phyloP scores from a whole-genome alignment of 768 basidiomycete genomes.

The Kwoniella sp. region DNA sequence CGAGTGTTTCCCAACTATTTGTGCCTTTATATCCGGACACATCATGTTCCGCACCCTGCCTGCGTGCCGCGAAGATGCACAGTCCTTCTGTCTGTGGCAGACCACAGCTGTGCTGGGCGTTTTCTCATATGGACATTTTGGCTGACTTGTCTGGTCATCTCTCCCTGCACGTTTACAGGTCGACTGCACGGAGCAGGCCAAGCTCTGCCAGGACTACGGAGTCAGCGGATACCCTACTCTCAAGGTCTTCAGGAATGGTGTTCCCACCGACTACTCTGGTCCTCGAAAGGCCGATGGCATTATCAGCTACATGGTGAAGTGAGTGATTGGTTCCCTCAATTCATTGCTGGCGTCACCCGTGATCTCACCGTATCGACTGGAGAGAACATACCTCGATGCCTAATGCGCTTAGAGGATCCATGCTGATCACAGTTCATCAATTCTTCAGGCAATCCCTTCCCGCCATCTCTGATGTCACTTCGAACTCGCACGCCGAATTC shows the following conservation, averaged over 20 bases:
- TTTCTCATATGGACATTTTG: too few relatives aligned
- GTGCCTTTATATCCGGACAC: too few relatives aligned
- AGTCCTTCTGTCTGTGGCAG: too few relatives aligned
- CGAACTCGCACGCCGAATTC: conserved; percentile 79
- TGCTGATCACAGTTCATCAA: conserved; percentile 18
- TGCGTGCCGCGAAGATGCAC: too few relatives aligned
- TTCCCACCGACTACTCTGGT: conserved; percentile 76
- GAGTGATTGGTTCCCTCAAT: conserved; percentile 45
- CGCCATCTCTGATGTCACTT: conserved; percentile 80
- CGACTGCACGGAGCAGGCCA: conserved; percentile 91
- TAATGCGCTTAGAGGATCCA: neutral
- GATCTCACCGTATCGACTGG: neutral
- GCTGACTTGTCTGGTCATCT: too few relatives aligned
- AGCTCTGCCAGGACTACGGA: conserved; percentile 83
- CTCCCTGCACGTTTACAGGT: conserved; percentile 58
- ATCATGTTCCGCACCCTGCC: too few relatives aligned
- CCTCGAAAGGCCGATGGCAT: conserved; percentile 95
- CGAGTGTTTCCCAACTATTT: neutral
- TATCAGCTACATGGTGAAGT: conserved; percentile 95
- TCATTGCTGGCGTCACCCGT: neutral
- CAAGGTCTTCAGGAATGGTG: conserved; percentile 88
- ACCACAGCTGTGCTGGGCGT: too few relatives aligned
- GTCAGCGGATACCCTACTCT: conserved; percentile 91
- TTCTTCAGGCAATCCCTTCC: conserved; percentile 81
- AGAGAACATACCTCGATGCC: too few relatives aligned